Evolutionary conservation across 2,329 filamentous ascomycete genomes (phyloP).

Genomic region (Colletotrichum melonis): DNA sequence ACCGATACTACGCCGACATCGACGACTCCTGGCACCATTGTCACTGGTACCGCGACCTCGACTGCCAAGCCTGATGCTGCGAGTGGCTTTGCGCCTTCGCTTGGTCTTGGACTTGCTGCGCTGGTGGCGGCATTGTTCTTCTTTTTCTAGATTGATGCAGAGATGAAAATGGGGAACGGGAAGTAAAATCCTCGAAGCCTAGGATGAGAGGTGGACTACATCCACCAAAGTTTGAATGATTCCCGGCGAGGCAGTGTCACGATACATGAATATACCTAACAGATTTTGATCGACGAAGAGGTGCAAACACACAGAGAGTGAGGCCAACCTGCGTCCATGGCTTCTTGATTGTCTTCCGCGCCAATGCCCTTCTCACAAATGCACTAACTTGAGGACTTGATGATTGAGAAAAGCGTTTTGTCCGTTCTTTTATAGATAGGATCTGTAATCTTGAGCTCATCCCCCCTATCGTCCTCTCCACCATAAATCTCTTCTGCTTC

Average conservation of each 20-base stretch:
- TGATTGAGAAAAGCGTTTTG: background rate
- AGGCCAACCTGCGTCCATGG: background rate
- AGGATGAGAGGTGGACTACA: too few relatives aligned
- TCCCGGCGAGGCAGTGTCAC: background rate
- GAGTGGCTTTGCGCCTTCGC: background rate
- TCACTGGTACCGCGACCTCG: background rate
- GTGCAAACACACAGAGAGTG: background rate
- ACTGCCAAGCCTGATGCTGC: conserved; percentile 19
- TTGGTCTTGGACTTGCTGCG: background rate
- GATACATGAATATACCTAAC: background rate
- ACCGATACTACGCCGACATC: conserved; percentile 14
- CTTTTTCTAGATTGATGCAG: background rate
- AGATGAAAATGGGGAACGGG: background rate
- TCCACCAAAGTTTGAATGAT: background rate
- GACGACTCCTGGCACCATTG: conserved; percentile 24
- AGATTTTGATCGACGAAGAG: background rate
- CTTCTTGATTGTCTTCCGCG: background rate
- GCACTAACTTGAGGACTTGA: background rate
- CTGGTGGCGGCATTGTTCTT: background rate
- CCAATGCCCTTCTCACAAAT: too few relatives aligned
- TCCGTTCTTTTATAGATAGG: background rate
- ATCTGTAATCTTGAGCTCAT: background rate
- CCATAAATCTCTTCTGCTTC: background rate
- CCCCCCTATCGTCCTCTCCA: background rate
- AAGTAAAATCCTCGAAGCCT: too few relatives aligned